phyloP scores from a whole-genome alignment of 768 basidiomycete species.

The Scleroderma citrinum region DNA sequence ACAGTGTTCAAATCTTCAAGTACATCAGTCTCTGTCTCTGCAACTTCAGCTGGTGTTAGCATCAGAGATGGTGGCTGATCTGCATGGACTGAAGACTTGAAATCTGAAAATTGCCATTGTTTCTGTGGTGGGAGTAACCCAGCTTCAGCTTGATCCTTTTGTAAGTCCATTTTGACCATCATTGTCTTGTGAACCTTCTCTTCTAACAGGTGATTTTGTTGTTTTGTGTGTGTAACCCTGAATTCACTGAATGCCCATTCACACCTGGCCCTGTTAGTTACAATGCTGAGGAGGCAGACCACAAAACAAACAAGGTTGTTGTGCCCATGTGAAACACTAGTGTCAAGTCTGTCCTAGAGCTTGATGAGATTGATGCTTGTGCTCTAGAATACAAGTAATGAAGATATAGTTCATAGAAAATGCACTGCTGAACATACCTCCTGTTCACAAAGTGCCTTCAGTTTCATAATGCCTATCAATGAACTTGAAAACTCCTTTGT shows the following conservation, averaged over 20 bases:
- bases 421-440: neutral
- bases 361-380: neutral
- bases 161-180: slow-evolving; percentile 15
- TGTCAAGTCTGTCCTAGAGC: neutral
- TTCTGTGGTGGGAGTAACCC: neutral
- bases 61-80: too few relatives aligned
- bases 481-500: neutral
- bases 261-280: slow-evolving; percentile 2
- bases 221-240: neutral
- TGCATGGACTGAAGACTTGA: neutral
- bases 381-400: neutral
- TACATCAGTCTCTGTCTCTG: too few relatives aligned
- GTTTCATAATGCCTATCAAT: neutral
- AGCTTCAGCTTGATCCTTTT: slow-evolving; percentile 2
- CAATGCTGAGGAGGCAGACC: neutral
- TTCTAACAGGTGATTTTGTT: neutral
- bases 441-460: neutral
- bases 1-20: neutral
- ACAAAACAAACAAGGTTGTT: neutral
- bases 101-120: neutral
- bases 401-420: neutral
- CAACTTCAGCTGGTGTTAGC: too few relatives aligned
- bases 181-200: neutral
- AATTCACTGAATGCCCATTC: neutral
- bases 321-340: neutral